Evolutionary conservation across 768 basidiomycete genomes (phyloP).

Genomic region (Cystofilobasidium ferigula): DNA sequence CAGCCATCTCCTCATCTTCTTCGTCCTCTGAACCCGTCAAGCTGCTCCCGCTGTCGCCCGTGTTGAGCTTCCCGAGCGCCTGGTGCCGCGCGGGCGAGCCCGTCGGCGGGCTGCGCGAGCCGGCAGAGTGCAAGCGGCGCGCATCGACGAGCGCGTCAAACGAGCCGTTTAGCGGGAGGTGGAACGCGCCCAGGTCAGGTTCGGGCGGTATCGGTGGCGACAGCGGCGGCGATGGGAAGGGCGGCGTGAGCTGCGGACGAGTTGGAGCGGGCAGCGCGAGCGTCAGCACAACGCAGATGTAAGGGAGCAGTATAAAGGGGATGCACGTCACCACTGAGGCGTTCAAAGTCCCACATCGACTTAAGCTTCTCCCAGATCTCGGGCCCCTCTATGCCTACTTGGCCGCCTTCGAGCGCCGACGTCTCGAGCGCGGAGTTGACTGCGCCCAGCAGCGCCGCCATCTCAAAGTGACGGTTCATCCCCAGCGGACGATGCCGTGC

Average conservation of each 20-base stretch:
- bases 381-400: not conserved
- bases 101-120: not conserved
- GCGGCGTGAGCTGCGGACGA: not conserved
- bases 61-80: too few species aligned
- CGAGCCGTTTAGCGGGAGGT: not conserved
- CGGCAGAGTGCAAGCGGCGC: not conserved
- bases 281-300: not conserved
- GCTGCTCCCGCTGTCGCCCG: not conserved
- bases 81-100: too few species aligned
- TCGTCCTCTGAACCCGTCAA: not conserved
- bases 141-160: not conserved
- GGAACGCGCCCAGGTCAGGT: not conserved
- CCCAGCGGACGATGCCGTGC: slow-evolving; percentile 4
- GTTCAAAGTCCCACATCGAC: slow-evolving; percentile 11
- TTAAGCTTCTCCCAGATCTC: slow-evolving; percentile 9
- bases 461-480: slow-evolving; percentile 1
- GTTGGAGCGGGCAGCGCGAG: not conserved
- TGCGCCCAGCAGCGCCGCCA: not conserved
- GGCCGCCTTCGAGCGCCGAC: not conserved
- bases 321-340: slow-evolving; percentile 1
- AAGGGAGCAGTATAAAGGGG: not conserved
- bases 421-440: not conserved
- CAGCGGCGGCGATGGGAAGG: not conserved
- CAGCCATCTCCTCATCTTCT: not conserved
- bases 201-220: not conserved